phyloP scores from a whole-genome alignment of 768 basidiomycete species.

The Lentinula edodes region DNA sequence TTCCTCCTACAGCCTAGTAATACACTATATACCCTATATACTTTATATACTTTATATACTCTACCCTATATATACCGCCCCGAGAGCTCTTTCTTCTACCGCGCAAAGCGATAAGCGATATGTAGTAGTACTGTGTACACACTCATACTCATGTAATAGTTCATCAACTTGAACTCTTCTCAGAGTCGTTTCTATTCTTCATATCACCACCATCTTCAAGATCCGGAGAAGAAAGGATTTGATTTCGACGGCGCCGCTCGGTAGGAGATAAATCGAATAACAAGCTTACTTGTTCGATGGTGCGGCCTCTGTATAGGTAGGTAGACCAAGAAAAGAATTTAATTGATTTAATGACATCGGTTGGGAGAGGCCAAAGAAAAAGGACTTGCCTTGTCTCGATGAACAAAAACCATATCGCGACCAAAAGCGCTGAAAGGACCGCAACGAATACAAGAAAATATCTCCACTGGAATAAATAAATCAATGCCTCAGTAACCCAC shows the following conservation, averaged over 20 bases:
- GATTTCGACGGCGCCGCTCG: background rate
- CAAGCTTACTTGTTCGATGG: conserved; percentile 1
- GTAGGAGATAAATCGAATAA: background rate
- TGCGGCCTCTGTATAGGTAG: background rate
- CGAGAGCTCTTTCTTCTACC: too few relatives aligned
- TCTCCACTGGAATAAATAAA: background rate
- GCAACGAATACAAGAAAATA: background rate
- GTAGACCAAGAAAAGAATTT: background rate
- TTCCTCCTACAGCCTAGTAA: too few relatives aligned
- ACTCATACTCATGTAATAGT: too few relatives aligned
- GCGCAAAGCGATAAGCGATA: too few relatives aligned
- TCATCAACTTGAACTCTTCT: too few relatives aligned
- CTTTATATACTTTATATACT: too few relatives aligned
- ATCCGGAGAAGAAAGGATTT: background rate
- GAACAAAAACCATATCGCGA: conserved; percentile 3
- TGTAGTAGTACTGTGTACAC: too few relatives aligned
- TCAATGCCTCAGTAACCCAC: background rate
- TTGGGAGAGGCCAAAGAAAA: background rate
- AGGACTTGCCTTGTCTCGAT: background rate
- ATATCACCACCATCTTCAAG: background rate
- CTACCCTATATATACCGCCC: too few relatives aligned
- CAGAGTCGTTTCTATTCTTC: too few relatives aligned
- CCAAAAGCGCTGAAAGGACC: background rate
- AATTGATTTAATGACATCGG: background rate
- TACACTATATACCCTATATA: too few relatives aligned